Evolutionary conservation across 2,329 filamentous ascomycete species (phyloP), one percentile per base, ranked within the genome.

Genomic region (Fusarium brachygibbosum): DNA sequence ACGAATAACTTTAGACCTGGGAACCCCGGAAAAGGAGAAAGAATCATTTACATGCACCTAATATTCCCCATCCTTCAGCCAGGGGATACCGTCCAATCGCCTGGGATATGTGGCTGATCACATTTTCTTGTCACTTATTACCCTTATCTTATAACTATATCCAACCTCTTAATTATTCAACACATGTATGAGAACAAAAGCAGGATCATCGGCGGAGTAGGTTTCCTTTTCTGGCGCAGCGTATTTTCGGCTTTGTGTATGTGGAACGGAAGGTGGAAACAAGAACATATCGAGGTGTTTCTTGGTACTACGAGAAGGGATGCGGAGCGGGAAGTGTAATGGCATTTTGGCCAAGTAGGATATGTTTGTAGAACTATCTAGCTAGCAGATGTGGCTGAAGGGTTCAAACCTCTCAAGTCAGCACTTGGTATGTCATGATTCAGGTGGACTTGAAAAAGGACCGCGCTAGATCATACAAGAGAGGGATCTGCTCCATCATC

Each of bases 1-100:
- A 74, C 53, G 71, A 73, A 74, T 63, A 74, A 65, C 40, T 66
- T 69, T 74, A 74, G 71, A 74, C 56, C 51, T 73, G 71, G 71
- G 65, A 71, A 68, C 64, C 62, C 67, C 67, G 69, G 69, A 66
- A 73, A 66, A 70, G 60, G 68, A 70, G 71, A 72, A 62, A 71
- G 68, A 67, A 71, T 66, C 66, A 69, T 68, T 63, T 73, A 72
- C 69, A 74, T 70, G 68, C 67, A 72, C 60, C 63, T 74, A 74
- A 74, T 74, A 66, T 68, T 63, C 68, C 71, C 71, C 58, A 60
- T 64, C 66, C 53, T 66, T 62, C 54, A 65, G 69, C 51, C 66
- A 73, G 62, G 71, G 60, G 68, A 71, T 65, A 63, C 57, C 38
- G 55, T 71, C 68, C 68, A 71, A 70, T 70, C 68, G 64, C 68